These are phyloP conservation scores for Hibiscus tridactylites DNA, from an alignment of 345 rosid genomes.

Conservation along the genomic window DNA sequence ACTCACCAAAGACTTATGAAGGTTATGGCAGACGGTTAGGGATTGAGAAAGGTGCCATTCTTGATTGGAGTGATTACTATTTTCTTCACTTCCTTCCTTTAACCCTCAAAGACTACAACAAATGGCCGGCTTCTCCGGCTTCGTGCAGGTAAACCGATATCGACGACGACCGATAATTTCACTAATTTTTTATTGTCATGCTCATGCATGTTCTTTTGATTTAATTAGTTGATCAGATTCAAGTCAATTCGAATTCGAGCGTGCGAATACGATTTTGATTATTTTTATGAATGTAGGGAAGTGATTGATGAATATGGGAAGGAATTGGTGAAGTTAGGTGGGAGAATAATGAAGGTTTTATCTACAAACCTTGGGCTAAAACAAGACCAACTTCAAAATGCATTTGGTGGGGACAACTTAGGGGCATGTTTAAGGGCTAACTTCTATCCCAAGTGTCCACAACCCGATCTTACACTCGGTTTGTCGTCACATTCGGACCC, in stretches of 20 bases:
- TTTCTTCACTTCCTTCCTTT: slow-evolving; percentile 67
- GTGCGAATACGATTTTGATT: not conserved
- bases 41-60: slow-evolving; percentile 72
- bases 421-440: slow-evolving; percentile 82
- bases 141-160: slow-evolving; percentile 43
- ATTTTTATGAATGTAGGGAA: slow-evolving; percentile 32
- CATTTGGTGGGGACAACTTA: slow-evolving; percentile 62
- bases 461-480: slow-evolving; percentile 79
- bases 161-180: not conserved
- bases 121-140: slow-evolving; percentile 74
- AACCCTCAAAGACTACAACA: slow-evolving; percentile 43
- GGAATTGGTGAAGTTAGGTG: slow-evolving; percentile 51
- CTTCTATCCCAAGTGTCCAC: slow-evolving; percentile 90
- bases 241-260: not conserved
- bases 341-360: slow-evolving; percentile 62
- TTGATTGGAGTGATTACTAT: slow-evolving; percentile 95
- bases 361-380: slow-evolving; percentile 61
- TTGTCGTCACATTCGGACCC: slow-evolving; percentile 92
- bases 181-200: not conserved
- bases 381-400: slow-evolving; percentile 47
- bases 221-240: not conserved
- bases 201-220: not conserved
- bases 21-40: slow-evolving; percentile 93
- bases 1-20: slow-evolving; percentile 76
- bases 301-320: slow-evolving; percentile 64